phyloP scores from a whole-genome alignment of 2,329 filamentous ascomycete genomes.

The Penicillium sp. region DNA sequence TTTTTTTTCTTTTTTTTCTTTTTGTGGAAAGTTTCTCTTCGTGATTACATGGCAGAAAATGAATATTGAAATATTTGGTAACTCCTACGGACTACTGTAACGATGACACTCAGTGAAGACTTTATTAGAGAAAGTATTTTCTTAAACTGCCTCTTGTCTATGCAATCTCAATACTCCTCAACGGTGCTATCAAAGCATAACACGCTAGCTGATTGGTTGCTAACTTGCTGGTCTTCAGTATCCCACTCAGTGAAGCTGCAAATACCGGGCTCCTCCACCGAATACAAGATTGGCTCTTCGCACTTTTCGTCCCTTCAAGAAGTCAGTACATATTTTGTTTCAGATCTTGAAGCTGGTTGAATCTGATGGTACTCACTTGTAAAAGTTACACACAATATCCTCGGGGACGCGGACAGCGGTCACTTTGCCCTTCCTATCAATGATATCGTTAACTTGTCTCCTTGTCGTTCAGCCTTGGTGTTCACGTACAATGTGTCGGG shows the following conservation, averaged over 20 bases:
- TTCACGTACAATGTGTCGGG: neutral
- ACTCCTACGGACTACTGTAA: too few species aligned
- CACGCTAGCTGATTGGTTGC: neutral
- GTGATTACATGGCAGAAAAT: too few species aligned
- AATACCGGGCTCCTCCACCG: neutral
- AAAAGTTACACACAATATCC: conserved; percentile 2
- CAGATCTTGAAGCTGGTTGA: too few species aligned
- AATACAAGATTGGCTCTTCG: neutral
- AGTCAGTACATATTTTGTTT: neutral
- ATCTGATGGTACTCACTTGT: conserved; percentile 5
- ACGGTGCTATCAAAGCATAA: neutral
- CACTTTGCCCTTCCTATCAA: neutral
- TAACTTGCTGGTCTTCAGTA: neutral
- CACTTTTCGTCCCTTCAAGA: neutral
- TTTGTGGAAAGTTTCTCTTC: too few species aligned
- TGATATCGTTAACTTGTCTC: neutral
- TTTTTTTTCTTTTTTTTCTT: too few species aligned
- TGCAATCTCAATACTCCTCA: neutral
- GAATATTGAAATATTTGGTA: too few species aligned
- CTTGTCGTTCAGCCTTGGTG: neutral
- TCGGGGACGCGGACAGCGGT: neutral
- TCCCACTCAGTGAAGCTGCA: conserved; percentile 1
- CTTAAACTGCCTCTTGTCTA: too few species aligned
- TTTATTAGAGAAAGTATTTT: too few species aligned
- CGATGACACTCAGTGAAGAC: too few species aligned